These are phyloP conservation scores for Hamamelis virginiana DNA, from an alignment of 164 flowering plant species.

Conservation along the genomic window DNA sequence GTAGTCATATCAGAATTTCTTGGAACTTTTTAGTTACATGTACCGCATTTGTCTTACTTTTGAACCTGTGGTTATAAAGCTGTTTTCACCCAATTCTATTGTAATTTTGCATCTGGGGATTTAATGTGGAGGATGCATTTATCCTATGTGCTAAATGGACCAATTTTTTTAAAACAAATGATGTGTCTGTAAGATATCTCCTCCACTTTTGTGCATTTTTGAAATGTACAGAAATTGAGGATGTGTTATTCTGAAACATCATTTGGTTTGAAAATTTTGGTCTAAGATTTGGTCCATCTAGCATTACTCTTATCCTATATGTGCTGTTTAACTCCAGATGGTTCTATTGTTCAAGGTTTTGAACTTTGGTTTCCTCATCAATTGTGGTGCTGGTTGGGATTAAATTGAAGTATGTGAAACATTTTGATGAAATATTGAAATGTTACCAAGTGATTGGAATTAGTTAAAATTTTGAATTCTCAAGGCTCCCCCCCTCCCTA, in stretches of 20 bases:
- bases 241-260: no score
- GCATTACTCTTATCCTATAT: not conserved
- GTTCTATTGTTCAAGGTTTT: not conserved
- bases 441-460: not conserved
- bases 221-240: no score
- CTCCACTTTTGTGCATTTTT: no score
- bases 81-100: not conserved
- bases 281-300: no score
- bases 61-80: not conserved
- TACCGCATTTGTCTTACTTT: not conserved
- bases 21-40: not conserved
- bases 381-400: not conserved
- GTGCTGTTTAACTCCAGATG: not conserved
- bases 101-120: not conserved
- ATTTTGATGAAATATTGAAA: not conserved
- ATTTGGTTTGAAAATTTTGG: no score
- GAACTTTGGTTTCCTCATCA: not conserved
- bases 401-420: not conserved
- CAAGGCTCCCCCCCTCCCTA: no score
- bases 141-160: constrained; percentile 1
- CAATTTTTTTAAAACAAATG: no score
- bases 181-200: no score
- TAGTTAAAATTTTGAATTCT: not conserved
- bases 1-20: not conserved
- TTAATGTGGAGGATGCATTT: not conserved